Evolutionary conservation across 2,329 filamentous ascomycete species (phyloP).

Genomic region (Exophiala dermatitidis): DNA sequence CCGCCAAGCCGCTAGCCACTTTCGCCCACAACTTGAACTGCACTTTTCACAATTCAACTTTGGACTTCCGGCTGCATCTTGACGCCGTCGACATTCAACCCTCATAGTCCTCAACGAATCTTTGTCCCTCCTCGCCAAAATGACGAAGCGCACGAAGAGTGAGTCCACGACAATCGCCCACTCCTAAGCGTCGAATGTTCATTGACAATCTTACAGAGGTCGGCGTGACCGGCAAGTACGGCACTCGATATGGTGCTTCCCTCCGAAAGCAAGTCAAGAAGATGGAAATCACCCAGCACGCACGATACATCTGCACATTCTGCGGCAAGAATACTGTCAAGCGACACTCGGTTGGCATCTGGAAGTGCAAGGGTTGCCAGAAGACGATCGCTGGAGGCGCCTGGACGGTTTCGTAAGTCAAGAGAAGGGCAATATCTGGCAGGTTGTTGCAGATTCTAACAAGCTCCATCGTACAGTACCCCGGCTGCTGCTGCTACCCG

Average conservation of each 20-base stretch:
- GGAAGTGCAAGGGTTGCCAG: conserved; percentile 92
- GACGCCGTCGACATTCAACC: conserved; percentile 12
- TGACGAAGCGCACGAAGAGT: conserved; percentile 93
- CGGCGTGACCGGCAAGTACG: conserved; percentile 98
- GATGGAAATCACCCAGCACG: conserved; percentile 99
- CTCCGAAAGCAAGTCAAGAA: conserved; percentile 99
- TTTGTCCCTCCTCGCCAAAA: conserved; percentile 50
- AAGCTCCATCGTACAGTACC: conserved; percentile 51
- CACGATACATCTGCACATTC: conserved; percentile 91
- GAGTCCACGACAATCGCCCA: conserved; percentile 24
- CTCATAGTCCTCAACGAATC: conserved; percentile 8
- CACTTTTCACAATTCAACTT: background rate
- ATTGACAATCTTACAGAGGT: conserved; percentile 52
- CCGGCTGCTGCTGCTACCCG: conserved; percentile 88
- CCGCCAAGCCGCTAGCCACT: conserved; percentile 10
- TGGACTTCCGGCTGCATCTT: conserved; percentile 1
- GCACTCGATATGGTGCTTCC: conserved; percentile 97
- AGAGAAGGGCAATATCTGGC: conserved; percentile 1
- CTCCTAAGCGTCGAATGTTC: background rate
- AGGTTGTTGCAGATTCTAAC: conserved; percentile 4
- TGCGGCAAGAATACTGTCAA: conserved; percentile 95
- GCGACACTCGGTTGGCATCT: conserved; percentile 87
- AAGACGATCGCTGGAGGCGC: conserved; percentile 92
- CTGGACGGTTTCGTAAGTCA: conserved; percentile 90
- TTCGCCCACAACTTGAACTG: background rate